Evolutionary conservation across 805 yeast genomes (phyloP).

Genomic region (Candida orba): DNA sequence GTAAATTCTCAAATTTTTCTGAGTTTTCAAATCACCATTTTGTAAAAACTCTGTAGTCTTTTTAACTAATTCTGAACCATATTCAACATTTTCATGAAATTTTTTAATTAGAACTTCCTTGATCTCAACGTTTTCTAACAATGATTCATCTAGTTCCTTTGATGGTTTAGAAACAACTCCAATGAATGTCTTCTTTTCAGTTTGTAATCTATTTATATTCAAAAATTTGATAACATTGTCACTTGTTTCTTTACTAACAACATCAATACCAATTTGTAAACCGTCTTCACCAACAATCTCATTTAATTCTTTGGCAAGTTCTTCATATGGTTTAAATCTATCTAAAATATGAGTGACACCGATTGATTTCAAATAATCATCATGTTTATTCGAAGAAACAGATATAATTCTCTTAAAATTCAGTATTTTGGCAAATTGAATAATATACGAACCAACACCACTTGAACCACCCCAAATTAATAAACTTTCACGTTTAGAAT

Average conservation of each 20-base stretch:
- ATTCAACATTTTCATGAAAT: slow-evolving; percentile 36
- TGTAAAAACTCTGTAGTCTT: slow-evolving; percentile 28
- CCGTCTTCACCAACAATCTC: slow-evolving; percentile 23
- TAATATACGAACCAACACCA: slow-evolving; percentile 37
- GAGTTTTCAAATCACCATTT: slow-evolving; percentile 26
- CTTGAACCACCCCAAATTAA: slow-evolving; percentile 45
- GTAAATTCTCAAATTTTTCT: slow-evolving; percentile 27
- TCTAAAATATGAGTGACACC: slow-evolving; percentile 40
- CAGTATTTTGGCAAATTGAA: slow-evolving; percentile 35
- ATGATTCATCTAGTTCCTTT: slow-evolving; percentile 15
- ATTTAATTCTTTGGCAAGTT: slow-evolving; percentile 15
- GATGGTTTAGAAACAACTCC: slow-evolving; percentile 35
- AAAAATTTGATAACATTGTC: slow-evolving; percentile 25
- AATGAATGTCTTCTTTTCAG: slow-evolving; percentile 24
- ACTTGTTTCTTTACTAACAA: slow-evolving; percentile 36
- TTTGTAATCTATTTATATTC: slow-evolving; percentile 13
- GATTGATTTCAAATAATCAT: slow-evolving; percentile 26
- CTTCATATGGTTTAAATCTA: slow-evolving; percentile 24
- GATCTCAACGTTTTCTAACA: slow-evolving; percentile 21
- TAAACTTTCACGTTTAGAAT: slow-evolving; percentile 14
- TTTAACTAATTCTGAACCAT: slow-evolving; percentile 30
- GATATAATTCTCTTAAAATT: slow-evolving; percentile 34
- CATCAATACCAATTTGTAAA: slow-evolving; percentile 34
- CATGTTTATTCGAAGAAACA: slow-evolving; percentile 37
- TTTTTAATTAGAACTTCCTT: slow-evolving; percentile 32